Base-by-base conservation (phyloP, 352 stramenopile species). In the Thraustochytrium sp. region DNA sequence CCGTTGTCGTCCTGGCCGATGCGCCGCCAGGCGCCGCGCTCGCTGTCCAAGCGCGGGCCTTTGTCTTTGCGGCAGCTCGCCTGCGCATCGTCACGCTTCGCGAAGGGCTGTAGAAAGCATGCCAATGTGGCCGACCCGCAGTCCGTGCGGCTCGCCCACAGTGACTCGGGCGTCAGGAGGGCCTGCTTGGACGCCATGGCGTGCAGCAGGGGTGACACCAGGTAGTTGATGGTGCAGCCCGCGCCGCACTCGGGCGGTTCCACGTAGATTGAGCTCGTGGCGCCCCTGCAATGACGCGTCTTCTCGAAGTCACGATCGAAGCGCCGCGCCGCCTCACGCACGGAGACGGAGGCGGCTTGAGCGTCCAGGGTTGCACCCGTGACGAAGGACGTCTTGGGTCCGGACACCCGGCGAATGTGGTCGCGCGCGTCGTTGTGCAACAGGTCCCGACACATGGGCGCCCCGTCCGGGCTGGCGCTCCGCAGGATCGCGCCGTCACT, bases 201-300 rank as follows among this genome's bases (percentile, higher is more conserved):
- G 37, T 77, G 51, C 51, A 77, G 13, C 18, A 77, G 23, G 18
- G 65, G 65, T 5, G 44, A 18, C 2, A 77, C 65, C 13, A 77
- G 46, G 37, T 65, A 77, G 46, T 77, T 77, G 8, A 77, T 21
- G 23, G 65, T 73, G 51, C 65, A 77, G 8, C 65, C 65, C 0
- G 65, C 65, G 11, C 65, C 65, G 11, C 65, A 77, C 51, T 77
- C 65, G 11, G 65, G 65, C 1, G 65, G 29, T n/a, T 77, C 65
- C 9, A 75, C 29, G 31, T 77, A 36, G 23, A 77, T 42, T 18
- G 51, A 16, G 16, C 29, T 75, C n/a, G 21, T 55, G 21, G n/a
- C n/a, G 49, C 8, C 44, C 29, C 26, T 75, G 37, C 61, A 73
- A 5, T 16, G n/a, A 11, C 42, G 37, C 31, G 34, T 13, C 9